These are phyloP conservation scores for Leccinellum luteum DNA, from an alignment of 768 basidiomycete species.

Conservation along the genomic window DNA sequence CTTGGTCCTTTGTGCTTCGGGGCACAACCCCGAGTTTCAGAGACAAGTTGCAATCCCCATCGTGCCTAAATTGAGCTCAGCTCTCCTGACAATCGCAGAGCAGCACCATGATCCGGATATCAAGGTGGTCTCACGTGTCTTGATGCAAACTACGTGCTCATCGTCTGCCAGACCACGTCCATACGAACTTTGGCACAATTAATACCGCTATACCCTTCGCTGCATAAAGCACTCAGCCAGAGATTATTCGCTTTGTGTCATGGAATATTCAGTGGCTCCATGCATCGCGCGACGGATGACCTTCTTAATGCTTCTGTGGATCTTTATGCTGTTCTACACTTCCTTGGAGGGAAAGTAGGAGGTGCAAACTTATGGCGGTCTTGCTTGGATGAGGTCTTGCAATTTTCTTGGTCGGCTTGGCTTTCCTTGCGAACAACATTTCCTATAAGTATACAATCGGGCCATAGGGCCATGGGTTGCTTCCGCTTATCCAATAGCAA, in stretches of 20 bases:
- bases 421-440: slow-evolving; percentile 59
- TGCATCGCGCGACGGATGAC: slow-evolving; percentile 40
- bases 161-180: slow-evolving; percentile 40
- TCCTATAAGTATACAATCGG: slow-evolving; percentile 35
- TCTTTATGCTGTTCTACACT: slow-evolving; percentile 62
- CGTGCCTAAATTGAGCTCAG: slow-evolving; percentile 65
- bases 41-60: slow-evolving; percentile 72
- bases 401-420: slow-evolving; percentile 65
- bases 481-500: slow-evolving; percentile 10
- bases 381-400: slow-evolving; percentile 65
- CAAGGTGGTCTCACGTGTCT: slow-evolving; percentile 40
- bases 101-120: slow-evolving; percentile 49
- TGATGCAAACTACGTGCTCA: slow-evolving; percentile 3
- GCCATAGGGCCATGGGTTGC: slow-evolving; percentile 3
- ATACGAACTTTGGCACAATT: slow-evolving; percentile 52
- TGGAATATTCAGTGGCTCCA: slow-evolving; percentile 54
- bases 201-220: slow-evolving; percentile 63
- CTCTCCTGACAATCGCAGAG: slow-evolving; percentile 55
- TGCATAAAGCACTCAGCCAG: slow-evolving; percentile 54
- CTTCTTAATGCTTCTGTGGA: slow-evolving; percentile 47
- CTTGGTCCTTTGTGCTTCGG: slow-evolving; percentile 57
- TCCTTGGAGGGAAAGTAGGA: slow-evolving; percentile 78
- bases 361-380: slow-evolving; percentile 72
- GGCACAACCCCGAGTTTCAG: slow-evolving; percentile 74
- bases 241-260: slow-evolving; percentile 53